Conservation (phyloP, 768 basidiomycete species). For the Xerocomellus amylosporus region DNA sequence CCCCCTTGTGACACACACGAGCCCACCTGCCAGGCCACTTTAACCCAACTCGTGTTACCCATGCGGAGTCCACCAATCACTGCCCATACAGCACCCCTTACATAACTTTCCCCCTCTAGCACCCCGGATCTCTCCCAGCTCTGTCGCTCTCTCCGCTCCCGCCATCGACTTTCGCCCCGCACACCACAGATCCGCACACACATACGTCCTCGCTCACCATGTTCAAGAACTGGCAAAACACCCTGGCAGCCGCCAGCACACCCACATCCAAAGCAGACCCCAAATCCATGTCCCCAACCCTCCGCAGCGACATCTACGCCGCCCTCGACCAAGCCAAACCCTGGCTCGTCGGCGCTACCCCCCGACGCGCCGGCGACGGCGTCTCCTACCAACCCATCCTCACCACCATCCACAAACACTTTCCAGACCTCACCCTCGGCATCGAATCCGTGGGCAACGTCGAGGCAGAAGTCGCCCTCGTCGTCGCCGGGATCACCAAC, state of each 20-base stretch:
- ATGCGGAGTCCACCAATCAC: slow-evolving; percentile 7
- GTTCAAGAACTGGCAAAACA: slow-evolving; percentile 47
- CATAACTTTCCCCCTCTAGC: slow-evolving; percentile 13
- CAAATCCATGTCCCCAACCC: slow-evolving; percentile 45
- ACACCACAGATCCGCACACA: neutral
- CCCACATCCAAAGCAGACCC: slow-evolving; percentile 18
- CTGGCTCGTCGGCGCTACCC: slow-evolving; percentile 42
- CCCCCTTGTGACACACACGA: no score
- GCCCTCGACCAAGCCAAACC: slow-evolving; percentile 45
- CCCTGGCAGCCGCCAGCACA: slow-evolving; percentile 34
- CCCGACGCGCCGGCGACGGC: slow-evolving; percentile 52
- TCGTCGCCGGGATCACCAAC: slow-evolving; percentile 53
- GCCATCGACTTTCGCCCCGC: no score
- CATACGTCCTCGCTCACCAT: slow-evolving; percentile 24
- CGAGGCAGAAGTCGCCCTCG: slow-evolving; percentile 47
- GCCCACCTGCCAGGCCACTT: neutral
- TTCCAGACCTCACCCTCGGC: slow-evolving; percentile 44
- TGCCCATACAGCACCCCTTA: slow-evolving; percentile 11
- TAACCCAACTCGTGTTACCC: slow-evolving; percentile 20
- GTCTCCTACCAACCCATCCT: slow-evolving; percentile 48
- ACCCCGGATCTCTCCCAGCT: neutral
- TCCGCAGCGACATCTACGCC: slow-evolving; percentile 51
- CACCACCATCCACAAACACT: slow-evolving; percentile 47
- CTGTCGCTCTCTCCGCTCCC: neutral
- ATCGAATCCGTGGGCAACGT: slow-evolving; percentile 45